Base-by-base conservation (phyloP, 2,329 filamentous ascomycete species). In the Aspergillus clavatus region DNA sequence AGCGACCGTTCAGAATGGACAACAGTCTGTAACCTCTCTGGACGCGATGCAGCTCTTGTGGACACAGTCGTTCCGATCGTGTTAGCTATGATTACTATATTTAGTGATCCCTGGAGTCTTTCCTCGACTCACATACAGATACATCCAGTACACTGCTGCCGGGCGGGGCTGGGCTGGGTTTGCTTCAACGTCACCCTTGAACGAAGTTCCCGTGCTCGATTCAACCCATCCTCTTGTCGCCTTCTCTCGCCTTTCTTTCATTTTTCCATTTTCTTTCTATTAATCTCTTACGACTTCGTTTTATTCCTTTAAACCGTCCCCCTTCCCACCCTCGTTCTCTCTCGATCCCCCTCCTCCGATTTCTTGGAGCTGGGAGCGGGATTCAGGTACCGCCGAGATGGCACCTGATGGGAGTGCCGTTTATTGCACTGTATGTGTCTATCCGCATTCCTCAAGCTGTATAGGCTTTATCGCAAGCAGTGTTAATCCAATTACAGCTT, bases 401-500 rank as follows among this genome's bases (percentile, higher is more conserved):
- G 63, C 61, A 53, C 59, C 65, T 45, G 52, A 53, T 41, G 65
- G 68, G 50, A 77, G 79, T 64, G 79, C 82, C 68, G 81, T 81
- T 44, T 85, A 85, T 66, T 82, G 79, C 71, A 85, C 82, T 60
- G 81, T 83, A 66, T 56, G 75, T 66, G 31, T 21, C 26, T 19
- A 26, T 22, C 41, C 45, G 53, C 38, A 35, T 38, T 40, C 18
- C 27, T 8, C 8, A 37, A n/a, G 22, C 10, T 12, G 28, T 21
- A n/a, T n/a, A 39, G 18, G 50, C 57, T 58, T 37, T 33, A 29
- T 42, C 39, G 22, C 19, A 12, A 24, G 16, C 29, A 41, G 18
- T 42, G 36, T 38, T 50, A 28, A 53, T 28, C n/a, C 28, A 27
- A 26, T 40, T 36, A 27, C 70, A 96, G 91, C 86, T 98, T 68